Evolutionary conservation across 768 basidiomycete genomes (phyloP).

Genomic region (Lactarius psammicola): DNA sequence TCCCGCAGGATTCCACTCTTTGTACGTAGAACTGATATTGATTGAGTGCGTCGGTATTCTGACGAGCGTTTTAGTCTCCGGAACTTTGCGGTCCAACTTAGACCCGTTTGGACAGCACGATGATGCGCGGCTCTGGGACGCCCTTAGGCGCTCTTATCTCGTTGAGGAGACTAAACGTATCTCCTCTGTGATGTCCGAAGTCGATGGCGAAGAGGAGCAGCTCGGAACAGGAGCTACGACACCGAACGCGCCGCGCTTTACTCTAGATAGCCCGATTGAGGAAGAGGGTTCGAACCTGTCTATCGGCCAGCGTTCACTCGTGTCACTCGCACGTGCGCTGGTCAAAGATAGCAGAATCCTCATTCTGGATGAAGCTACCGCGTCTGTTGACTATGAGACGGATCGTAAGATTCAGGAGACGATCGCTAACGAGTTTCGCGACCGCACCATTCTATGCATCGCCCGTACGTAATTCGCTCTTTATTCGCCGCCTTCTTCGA

Average conservation of each 20-base stretch:
- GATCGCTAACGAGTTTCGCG: conserved; percentile 77
- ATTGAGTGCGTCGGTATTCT: conserved; percentile 19
- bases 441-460: conserved; percentile 84
- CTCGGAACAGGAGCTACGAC: conserved; percentile 29
- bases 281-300: conserved; percentile 85
- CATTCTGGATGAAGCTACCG: conserved; percentile 89
- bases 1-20: conserved; percentile 71
- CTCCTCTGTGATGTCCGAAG: conserved; percentile 32
- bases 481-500: neutral
- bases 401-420: conserved; percentile 91
- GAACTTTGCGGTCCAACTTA: conserved; percentile 80
- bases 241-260: conserved; percentile 50
- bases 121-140: conserved; percentile 86
- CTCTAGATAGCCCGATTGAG: conserved; percentile 78
- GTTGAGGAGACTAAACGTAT: conserved; percentile 49
- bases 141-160: conserved; percentile 81
- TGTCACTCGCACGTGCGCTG: conserved; percentile 84
- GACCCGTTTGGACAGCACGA: conserved; percentile 85
- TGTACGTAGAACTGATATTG: conserved; percentile 46
- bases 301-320: conserved; percentile 77
- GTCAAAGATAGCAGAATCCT: conserved; percentile 84
- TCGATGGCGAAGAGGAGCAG: conserved; percentile 41
- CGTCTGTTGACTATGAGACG: conserved; percentile 85
- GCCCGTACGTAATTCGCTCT: conserved; percentile 55
- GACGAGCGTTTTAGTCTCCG: conserved; percentile 52